These are phyloP conservation scores for Scenedesmus sp. DNA, from an alignment of 163 green algal genomes.

Conservation along the genomic window DNA sequence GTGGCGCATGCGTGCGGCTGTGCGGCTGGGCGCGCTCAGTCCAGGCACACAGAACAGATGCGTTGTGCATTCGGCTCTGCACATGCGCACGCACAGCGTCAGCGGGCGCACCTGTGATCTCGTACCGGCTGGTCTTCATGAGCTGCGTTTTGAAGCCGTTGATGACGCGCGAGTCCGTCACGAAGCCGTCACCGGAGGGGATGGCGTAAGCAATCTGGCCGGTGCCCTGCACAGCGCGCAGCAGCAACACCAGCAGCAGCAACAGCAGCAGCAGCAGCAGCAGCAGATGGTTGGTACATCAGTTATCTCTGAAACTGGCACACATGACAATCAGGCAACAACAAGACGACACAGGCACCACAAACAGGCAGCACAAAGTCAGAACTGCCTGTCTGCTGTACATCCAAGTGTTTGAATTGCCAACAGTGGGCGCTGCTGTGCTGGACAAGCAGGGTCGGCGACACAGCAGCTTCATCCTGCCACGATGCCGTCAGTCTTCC, in stretches of 20 bases:
- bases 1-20: no score
- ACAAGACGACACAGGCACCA: no score
- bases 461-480: neutral
- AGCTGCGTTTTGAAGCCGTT: neutral
- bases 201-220: conserved; percentile 48
- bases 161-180: conserved; percentile 46
- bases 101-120: conserved; percentile 13
- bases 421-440: no score
- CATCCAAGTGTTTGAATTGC: no score
- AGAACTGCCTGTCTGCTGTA: no score
- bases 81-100: neutral
- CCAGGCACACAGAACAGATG: neutral
- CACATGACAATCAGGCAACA: no score
- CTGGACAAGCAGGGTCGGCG: no score
- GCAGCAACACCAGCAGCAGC: neutral
- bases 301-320: no score
- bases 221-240: conserved; percentile 20
- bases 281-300: neutral
- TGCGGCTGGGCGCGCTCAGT: no score
- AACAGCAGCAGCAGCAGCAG: neutral
- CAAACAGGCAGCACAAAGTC: no score
- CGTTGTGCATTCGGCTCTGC: neutral
- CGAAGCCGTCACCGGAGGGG: conserved; percentile 46
- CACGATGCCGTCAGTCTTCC: neutral
- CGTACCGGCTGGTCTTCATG: conserved; percentile 33